A percentile compares a stretch with the other conserved stretches of the same genome.
Evolutionary conservation across 2,329 filamentous ascomycete species (phyloP).

Genomic region (Pseudocercospora crystallina): DNA sequence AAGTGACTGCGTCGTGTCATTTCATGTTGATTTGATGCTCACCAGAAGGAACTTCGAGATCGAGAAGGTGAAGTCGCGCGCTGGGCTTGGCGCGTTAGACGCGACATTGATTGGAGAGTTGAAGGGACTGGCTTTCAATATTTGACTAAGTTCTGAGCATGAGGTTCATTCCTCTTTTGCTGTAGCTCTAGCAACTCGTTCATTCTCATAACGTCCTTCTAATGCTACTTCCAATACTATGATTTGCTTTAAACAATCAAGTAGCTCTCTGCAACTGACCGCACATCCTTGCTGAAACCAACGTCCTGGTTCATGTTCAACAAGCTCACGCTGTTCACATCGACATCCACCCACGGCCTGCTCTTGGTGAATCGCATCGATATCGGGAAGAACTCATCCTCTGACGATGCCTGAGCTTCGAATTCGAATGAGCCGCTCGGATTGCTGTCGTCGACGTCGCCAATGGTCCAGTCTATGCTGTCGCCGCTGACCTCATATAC

Average conservation of each 20-base stretch:
- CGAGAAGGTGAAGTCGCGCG: too few species aligned
- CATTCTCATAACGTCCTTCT: too few species aligned
- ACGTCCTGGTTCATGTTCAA: conserved; percentile 76
- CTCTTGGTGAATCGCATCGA: conserved; percentile 83
- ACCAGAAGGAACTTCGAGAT: too few species aligned
- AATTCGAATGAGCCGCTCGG: conserved; percentile 89
- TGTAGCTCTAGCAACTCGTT: too few species aligned
- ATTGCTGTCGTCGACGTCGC: conserved; percentile 79
- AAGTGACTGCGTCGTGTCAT: background rate
- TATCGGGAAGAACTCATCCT: conserved; percentile 98
- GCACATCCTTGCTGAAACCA: conserved; percentile 78
- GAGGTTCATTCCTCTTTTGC: too few species aligned
- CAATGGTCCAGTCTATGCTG: conserved; percentile 90
- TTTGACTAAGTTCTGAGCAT: too few species aligned
- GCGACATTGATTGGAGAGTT: too few species aligned
- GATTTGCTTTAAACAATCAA: conserved; percentile 64
- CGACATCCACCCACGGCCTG: conserved; percentile 84
- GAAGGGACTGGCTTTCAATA: too few species aligned
- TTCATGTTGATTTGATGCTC: background rate
- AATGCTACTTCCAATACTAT: background rate
- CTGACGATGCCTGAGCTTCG: conserved; percentile 81
- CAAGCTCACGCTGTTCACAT: conserved; percentile 76
- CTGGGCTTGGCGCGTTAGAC: too few species aligned
- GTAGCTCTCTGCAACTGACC: conserved; percentile 73
- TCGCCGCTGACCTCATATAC: conserved; percentile 92